Conservation (phyloP, 2,329 filamentous ascomycete genomes). For the Pseudogymnoascus sp. region DNA sequence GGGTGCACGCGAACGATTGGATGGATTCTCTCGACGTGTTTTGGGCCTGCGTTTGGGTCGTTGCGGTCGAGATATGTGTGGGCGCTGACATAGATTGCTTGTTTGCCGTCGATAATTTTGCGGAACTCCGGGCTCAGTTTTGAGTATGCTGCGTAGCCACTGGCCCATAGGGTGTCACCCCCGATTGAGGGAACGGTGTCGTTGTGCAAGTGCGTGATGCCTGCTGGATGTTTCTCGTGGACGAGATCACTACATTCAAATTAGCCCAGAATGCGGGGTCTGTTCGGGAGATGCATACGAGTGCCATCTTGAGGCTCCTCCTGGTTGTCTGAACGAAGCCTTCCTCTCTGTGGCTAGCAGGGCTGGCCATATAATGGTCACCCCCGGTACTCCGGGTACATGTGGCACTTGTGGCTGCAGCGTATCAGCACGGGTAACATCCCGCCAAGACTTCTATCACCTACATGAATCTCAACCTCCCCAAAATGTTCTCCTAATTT, state of each 20-base stretch:
- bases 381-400: constrained; percentile 57
- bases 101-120: constrained; percentile 58
- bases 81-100: constrained; percentile 57
- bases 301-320: constrained; percentile 62
- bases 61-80: constrained; percentile 60
- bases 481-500: constrained; percentile 56
- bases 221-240: constrained; percentile 62
- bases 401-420: constrained; percentile 59
- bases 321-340: constrained; percentile 57
- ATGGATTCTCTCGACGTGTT: constrained; percentile 58
- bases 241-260: constrained; percentile 45
- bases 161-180: constrained; percentile 66
- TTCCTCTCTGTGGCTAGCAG: constrained; percentile 52
- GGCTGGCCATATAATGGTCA: constrained; percentile 63
- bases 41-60: constrained; percentile 51
- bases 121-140: constrained; percentile 64
- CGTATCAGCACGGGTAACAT: constrained; percentile 9
- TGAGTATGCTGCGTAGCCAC: constrained; percentile 63
- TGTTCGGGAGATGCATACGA: constrained; percentile 26
- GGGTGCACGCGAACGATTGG: constrained; percentile 64
- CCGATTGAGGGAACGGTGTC: constrained; percentile 51
- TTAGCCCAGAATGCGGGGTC: constrained; percentile 4
- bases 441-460: constrained; percentile 20
- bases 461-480: constrained; percentile 59
- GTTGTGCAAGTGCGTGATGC: constrained; percentile 62